Base-by-base conservation (phyloP, 257 asterid species). In the Voacanga thouarsii region DNA sequence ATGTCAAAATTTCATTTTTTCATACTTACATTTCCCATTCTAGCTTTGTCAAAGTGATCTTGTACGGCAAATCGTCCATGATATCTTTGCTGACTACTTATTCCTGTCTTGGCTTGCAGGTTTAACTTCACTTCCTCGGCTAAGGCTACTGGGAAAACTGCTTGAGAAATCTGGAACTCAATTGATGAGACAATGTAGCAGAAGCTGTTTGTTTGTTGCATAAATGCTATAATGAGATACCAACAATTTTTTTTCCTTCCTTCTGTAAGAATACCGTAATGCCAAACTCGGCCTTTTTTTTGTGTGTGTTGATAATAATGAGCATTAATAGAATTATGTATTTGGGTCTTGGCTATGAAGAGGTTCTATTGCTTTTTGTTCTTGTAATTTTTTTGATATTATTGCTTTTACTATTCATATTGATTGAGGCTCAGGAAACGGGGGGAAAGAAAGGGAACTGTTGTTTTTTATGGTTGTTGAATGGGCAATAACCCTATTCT, bases 121-220 rank as follows among this genome's bases (percentile, higher is more conserved):
- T 70, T 75, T 49, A 80, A 80, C 74, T 75, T 80, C 39, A 80
- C 83, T 49, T 80, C 83, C 41, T 69, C 75, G 67, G 83, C 80
- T 3, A 80, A 80, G 77, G 83, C 83, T 24, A 60, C 80, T 50
- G 77, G 83, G 56, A 70, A 80, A 72, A 75, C 80, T 65, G 55
- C 73, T 33, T 75, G 73, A 59, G 64, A 19, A 18, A 12, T 10
- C 12, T 19, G 39, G 14, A 11, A 28, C 28, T 55, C 39, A 8
- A 43, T n/a, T n/a, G 68, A 65, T 21, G 3, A 57, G 71, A 59
- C 39, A 53, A 43, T 53, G 16, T 14, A 19, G 47, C 37, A 47
- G 56, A 39, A 55, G 65, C 28, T 76, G 65, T 51, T 60, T 28
- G 43, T 80, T 30, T 75, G 71, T 69, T 80, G 73, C 75, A 80